Conservation (phyloP, 352 stramenopile genomes). For the Globisporangium canariense region DNA sequence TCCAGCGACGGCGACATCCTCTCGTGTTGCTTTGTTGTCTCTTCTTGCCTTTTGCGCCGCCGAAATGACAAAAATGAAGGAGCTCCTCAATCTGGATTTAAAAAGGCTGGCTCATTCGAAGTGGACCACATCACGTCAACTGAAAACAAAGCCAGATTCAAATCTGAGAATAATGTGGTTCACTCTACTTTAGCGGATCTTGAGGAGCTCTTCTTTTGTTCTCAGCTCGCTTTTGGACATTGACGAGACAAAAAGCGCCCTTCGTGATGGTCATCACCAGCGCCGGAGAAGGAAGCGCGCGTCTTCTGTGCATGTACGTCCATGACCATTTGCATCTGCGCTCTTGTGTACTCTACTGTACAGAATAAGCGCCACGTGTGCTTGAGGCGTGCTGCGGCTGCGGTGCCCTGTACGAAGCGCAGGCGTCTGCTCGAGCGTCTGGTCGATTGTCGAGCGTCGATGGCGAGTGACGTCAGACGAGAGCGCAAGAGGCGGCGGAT, state of each 20-base stretch:
- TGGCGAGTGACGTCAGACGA: slow-evolving; percentile 8
- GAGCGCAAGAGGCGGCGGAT: background rate
- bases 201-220: slow-evolving; percentile 7
- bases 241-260: slow-evolving; percentile 11
- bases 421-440: background rate
- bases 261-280: slow-evolving; percentile 8
- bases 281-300: background rate
- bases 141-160: too few species aligned
- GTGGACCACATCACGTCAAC: too few species aligned
- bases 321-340: background rate
- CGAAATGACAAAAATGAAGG: slow-evolving; percentile 6
- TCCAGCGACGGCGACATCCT: slow-evolving; percentile 20
- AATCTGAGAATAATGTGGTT: slow-evolving; percentile 1
- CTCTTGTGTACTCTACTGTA: background rate
- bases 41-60: slow-evolving; percentile 3
- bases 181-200: slow-evolving; percentile 7
- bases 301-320: background rate
- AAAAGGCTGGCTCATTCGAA: too few species aligned
- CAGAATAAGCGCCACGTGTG: background rate
- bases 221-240: background rate
- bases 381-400: background rate
- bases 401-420: background rate
- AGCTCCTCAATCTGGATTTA: background rate
- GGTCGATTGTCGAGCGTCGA: background rate
- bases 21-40: slow-evolving; percentile 22